These are phyloP conservation scores for Colletotrichum sp. DNA, from an alignment of 2,329 filamentous ascomycete species.

Conservation along the genomic window DNA sequence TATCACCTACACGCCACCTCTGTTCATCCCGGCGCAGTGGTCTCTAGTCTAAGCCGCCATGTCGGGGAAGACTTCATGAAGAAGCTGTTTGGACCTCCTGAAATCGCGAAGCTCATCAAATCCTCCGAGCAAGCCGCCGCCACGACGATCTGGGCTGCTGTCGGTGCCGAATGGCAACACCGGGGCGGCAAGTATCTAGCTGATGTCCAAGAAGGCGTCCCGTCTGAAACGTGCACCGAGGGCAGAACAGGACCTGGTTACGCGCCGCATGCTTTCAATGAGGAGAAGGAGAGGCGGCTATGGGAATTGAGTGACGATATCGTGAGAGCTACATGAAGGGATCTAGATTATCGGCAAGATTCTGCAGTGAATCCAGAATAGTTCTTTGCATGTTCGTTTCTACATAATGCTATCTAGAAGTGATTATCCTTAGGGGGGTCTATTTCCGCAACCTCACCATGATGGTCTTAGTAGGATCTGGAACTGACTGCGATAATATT, in stretches of 20 bases:
- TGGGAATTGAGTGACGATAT: not conserved
- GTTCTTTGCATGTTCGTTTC: not conserved
- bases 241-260: not conserved
- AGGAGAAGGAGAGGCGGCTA: not conserved
- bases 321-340: not conserved
- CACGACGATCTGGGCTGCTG: slow-evolving; percentile 42
- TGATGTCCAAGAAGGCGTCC: not conserved
- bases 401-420: not conserved
- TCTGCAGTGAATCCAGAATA: not conserved
- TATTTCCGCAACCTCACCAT: not conserved
- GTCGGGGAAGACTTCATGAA: not conserved
- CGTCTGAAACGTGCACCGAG: not conserved
- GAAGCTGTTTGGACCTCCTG: not conserved
- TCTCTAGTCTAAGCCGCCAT: not conserved
- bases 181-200: slow-evolving; percentile 42
- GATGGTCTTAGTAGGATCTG: not conserved
- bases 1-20: slow-evolving; percentile 45
- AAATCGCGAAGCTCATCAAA: not conserved
- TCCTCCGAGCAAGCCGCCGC: slow-evolving; percentile 45
- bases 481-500: not conserved
- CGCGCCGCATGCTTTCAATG: not conserved
- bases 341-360: not conserved
- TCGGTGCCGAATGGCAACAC: slow-evolving; percentile 39
- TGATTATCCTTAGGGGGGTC: not conserved
- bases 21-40: slow-evolving; percentile 49